Conservation (phyloP, 805 yeast genomes). For the Ascoidea asiatica region DNA sequence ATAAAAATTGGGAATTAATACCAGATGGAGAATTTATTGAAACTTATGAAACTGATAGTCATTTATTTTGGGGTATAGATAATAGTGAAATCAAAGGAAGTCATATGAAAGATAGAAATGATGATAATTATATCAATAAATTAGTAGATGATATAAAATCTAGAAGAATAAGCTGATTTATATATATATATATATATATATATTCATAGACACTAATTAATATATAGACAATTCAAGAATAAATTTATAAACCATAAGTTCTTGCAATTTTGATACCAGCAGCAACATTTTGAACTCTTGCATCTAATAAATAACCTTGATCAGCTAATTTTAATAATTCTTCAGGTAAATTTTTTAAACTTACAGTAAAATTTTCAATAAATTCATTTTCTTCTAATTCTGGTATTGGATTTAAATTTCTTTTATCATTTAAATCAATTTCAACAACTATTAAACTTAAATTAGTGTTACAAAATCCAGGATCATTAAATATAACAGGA, state of each 20-base stretch:
- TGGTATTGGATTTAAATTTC: conserved; percentile 58
- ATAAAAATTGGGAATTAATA: background rate
- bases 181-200: too few relatives aligned
- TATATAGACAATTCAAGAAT: too few relatives aligned
- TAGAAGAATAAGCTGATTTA: background rate
- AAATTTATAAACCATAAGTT: background rate
- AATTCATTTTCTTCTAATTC: conserved; percentile 84
- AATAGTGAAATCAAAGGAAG: background rate
- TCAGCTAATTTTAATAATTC: conserved; percentile 34
- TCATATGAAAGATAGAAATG: too few relatives aligned
- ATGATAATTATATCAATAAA: background rate
- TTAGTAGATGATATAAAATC: background rate
- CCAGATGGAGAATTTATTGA: background rate
- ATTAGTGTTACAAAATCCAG: conserved; percentile 86
- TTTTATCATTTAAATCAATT: conserved; percentile 53
- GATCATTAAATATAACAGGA: conserved; percentile 54
- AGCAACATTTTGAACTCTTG: conserved; percentile 78
- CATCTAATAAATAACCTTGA: conserved; percentile 73
- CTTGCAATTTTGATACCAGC: conserved; percentile 58
- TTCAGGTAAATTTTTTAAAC: conserved; percentile 42
- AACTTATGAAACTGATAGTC: background rate
- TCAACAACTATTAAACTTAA: conserved; percentile 66
- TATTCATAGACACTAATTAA: too few relatives aligned
- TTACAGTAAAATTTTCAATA: conserved; percentile 75
- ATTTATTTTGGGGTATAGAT: background rate